Conservation (phyloP, 2,329 filamentous ascomycete species). For the Nothophoma quercina region DNA sequence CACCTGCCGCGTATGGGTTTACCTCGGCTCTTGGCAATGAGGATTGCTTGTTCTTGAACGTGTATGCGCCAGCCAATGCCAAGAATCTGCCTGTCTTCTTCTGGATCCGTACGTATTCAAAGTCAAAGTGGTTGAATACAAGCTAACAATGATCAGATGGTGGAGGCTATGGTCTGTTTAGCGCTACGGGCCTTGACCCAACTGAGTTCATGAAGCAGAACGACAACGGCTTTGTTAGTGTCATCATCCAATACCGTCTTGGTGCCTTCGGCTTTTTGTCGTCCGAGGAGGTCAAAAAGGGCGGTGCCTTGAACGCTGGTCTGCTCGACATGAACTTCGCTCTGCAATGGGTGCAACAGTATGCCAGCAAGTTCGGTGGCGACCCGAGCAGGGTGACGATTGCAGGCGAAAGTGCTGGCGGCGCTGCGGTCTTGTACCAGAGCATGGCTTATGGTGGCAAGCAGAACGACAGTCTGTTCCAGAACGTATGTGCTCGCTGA, state of each 20-base stretch:
- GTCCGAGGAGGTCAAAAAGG: conserved; percentile 60
- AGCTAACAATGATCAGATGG: conserved; percentile 48
- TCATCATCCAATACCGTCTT: conserved; percentile 71
- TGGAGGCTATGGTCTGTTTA: conserved; percentile 49
- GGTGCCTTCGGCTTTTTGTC: conserved; percentile 70
- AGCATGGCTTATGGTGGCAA: conserved; percentile 52
- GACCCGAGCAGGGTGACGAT: conserved; percentile 67
- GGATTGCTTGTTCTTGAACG: conserved; percentile 53
- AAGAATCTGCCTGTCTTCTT: conserved; percentile 63
- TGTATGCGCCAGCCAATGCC: conserved; percentile 49
- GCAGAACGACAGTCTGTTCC: conserved; percentile 40
- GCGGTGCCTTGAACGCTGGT: conserved; percentile 69
- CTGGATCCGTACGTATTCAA: conserved; percentile 55
- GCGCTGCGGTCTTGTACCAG: conserved; percentile 60
- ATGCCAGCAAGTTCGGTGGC: conserved; percentile 63
- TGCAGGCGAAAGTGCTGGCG: conserved; percentile 68
- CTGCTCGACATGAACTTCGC: conserved; percentile 69
- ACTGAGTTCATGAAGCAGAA: conserved; percentile 52
- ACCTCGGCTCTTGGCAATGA: conserved; percentile 44
- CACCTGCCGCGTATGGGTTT: conserved; percentile 41
- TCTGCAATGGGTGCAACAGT: conserved; percentile 67
- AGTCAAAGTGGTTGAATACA: conserved; percentile 3
- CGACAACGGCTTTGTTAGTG: conserved; percentile 59
- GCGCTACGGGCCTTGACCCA: conserved; percentile 38
- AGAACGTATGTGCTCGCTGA: conserved; percentile 39